Percentiles rank a stretch among this genome's conserved stretches.
Evolutionary conservation across 345 rosid species (phyloP).

Genomic region (Heritiera littoralis): DNA sequence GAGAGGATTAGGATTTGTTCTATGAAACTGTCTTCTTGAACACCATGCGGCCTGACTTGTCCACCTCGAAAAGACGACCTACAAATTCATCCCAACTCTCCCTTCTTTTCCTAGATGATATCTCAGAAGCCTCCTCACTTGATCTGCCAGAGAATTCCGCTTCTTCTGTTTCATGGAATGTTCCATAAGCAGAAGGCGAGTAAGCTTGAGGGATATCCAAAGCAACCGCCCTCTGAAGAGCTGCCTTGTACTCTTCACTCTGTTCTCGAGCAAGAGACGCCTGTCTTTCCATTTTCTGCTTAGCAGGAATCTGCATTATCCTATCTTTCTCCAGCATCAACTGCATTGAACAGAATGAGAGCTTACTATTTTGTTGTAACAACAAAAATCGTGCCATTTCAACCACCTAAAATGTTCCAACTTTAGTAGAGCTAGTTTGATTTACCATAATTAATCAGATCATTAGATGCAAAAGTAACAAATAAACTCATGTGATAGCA

Average conservation of each 20-base stretch:
- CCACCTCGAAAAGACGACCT: constrained; percentile 50
- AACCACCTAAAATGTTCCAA: neutral
- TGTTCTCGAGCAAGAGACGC: constrained; percentile 36
- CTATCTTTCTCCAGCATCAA: constrained; percentile 77
- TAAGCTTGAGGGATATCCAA: constrained; percentile 66
- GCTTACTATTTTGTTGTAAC: neutral
- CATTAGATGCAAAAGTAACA: neutral
- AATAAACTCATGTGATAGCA: neutral
- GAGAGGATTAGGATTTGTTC: neutral
- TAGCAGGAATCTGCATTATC: constrained; percentile 65
- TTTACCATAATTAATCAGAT: neutral
- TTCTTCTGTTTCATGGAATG: constrained; percentile 60
- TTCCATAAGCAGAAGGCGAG: constrained; percentile 67
- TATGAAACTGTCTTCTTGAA: constrained; percentile 37
- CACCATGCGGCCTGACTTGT: constrained; percentile 51
- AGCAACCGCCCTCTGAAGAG: constrained; percentile 3
- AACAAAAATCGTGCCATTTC: neutral
- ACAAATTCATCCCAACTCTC: constrained; percentile 61
- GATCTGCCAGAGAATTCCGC: constrained; percentile 61
- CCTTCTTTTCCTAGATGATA: neutral
- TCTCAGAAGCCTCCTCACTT: constrained; percentile 17
- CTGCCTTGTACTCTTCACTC: too few relatives aligned
- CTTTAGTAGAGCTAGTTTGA: neutral
- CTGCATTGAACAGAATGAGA: constrained; percentile 35
- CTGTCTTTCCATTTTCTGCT: constrained; percentile 80